phyloP scores from a whole-genome alignment of 2,329 filamentous ascomycete species.

The Thermoascus crustaceus region DNA sequence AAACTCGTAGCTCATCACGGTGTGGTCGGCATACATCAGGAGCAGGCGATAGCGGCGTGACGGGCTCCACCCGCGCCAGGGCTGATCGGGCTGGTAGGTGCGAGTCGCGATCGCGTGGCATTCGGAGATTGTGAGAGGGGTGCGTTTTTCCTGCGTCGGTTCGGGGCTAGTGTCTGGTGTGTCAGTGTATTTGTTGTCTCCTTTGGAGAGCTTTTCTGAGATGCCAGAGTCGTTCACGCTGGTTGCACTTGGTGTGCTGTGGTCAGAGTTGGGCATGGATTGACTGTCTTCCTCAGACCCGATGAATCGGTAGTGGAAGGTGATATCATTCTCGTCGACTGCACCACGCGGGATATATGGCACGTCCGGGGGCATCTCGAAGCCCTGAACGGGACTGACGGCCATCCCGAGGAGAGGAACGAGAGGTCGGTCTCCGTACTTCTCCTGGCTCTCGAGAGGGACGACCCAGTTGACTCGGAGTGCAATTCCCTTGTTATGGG shows the following conservation, averaged over 20 bases:
- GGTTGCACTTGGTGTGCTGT: not conserved
- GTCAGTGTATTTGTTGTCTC: constrained; percentile 1
- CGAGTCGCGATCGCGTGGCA: constrained; percentile 25
- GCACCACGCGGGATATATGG: constrained; percentile 21
- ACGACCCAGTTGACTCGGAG: constrained; percentile 52
- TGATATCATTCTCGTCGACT: constrained; percentile 10
- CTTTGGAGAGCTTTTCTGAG: not conserved
- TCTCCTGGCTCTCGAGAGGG: constrained; percentile 45
- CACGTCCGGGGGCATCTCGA: constrained; percentile 29
- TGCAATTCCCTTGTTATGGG: constrained; percentile 28
- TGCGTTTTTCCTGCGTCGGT: not conserved
- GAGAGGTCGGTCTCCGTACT: constrained; percentile 33
- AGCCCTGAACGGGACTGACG: constrained; percentile 49
- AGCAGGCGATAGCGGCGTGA: constrained; percentile 45
- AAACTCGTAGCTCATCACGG: constrained; percentile 53
- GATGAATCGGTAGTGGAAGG: constrained; percentile 14
- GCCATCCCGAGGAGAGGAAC: constrained; percentile 48
- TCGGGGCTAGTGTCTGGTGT: constrained; percentile 5
- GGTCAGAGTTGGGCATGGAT: too few species aligned
- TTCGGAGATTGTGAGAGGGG: constrained; percentile 23
- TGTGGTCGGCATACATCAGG: constrained; percentile 49
- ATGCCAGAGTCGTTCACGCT: too few species aligned
- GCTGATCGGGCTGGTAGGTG: constrained; percentile 25
- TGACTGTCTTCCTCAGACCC: constrained; percentile 5
- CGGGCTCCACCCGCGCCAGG: constrained; percentile 32